Percentiles rank a stretch among this genome's conserved stretches.
Evolutionary conservation across 2,329 filamentous ascomycete species (phyloP).

Genomic region (Beauveria brongniartii): DNA sequence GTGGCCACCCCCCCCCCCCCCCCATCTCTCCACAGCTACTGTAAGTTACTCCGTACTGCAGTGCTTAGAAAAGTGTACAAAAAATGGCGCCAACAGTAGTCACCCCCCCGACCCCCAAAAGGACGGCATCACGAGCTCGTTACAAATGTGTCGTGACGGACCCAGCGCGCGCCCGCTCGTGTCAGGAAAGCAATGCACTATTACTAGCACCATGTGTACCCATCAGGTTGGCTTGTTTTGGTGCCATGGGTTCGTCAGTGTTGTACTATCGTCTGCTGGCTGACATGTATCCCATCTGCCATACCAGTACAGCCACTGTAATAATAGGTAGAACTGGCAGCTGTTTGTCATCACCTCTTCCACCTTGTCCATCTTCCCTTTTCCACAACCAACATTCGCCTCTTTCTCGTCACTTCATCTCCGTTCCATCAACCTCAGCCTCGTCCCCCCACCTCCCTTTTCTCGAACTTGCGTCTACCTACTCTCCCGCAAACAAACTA

Average conservation of each 20-base stretch:
- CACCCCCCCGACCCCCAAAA: neutral
- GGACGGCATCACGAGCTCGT: slow-evolving; percentile 2
- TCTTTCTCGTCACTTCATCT: neutral
- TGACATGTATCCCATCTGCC: neutral
- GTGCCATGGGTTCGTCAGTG: neutral
- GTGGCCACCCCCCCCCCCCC: too few relatives aligned
- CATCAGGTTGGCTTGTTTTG: neutral
- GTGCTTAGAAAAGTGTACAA: too few relatives aligned
- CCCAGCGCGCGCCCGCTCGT: neutral
- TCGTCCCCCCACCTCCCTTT: neutral
- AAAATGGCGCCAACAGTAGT: neutral
- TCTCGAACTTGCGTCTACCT: neutral
- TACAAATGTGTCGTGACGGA: slow-evolving; percentile 5
- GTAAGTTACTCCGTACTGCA: too few relatives aligned
- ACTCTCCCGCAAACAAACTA: neutral
- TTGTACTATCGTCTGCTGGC: neutral
- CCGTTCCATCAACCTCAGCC: neutral
- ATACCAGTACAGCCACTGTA: neutral
- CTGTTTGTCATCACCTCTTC: neutral
- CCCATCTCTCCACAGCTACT: too few relatives aligned
- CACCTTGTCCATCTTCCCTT: neutral
- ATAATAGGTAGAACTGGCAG: neutral
- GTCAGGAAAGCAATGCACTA: neutral
- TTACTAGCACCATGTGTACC: neutral
- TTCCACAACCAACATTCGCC: neutral